phyloP scores from a whole-genome alignment of 352 stramenopile genomes.

The Globisporangium nunn region DNA sequence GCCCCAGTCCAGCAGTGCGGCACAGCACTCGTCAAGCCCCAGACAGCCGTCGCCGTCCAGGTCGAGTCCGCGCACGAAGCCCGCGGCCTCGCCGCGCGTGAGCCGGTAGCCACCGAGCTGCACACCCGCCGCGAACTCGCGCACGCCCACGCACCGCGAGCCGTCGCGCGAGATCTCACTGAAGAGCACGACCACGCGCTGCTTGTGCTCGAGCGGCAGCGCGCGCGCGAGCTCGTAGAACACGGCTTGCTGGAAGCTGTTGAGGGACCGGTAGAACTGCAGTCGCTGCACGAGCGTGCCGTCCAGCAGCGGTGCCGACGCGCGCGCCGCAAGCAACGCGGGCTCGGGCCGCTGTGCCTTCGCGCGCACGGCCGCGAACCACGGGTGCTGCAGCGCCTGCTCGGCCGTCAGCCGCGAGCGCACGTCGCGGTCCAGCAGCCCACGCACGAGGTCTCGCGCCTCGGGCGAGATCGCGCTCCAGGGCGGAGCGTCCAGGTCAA shows the following conservation, averaged over 20 bases:
- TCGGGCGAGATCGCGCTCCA: constrained; percentile 50
- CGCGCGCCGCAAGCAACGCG: too few relatives aligned
- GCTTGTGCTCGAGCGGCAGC: constrained; percentile 45
- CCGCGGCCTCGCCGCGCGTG: constrained; percentile 47
- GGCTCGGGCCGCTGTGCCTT: neutral
- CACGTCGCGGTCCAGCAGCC: constrained; percentile 45
- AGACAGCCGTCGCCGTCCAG: constrained; percentile 56
- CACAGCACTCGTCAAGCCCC: constrained; percentile 55
- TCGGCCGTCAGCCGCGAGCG: constrained; percentile 36
- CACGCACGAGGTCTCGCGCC: constrained; percentile 43
- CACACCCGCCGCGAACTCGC: constrained; percentile 49
- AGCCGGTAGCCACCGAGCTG: constrained; percentile 49
- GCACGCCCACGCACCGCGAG: constrained; percentile 35
- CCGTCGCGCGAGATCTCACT: constrained; percentile 49
- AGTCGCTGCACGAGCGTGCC: constrained; percentile 69
- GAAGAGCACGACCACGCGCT: constrained; percentile 62
- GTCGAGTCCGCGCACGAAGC: constrained; percentile 55
- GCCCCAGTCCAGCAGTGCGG: constrained; percentile 61
- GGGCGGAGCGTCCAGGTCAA: constrained; percentile 40
- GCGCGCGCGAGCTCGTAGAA: constrained; percentile 47
- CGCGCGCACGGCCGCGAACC: constrained; percentile 33
- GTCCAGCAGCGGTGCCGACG: constrained; percentile 25
- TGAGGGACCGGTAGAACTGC: constrained; percentile 68
- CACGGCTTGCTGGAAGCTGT: constrained; percentile 58
- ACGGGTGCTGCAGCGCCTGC: constrained; percentile 59